These are phyloP conservation scores for Leavenworthia alabamica DNA, from an alignment of 345 rosid genomes.

Conservation along the genomic window DNA sequence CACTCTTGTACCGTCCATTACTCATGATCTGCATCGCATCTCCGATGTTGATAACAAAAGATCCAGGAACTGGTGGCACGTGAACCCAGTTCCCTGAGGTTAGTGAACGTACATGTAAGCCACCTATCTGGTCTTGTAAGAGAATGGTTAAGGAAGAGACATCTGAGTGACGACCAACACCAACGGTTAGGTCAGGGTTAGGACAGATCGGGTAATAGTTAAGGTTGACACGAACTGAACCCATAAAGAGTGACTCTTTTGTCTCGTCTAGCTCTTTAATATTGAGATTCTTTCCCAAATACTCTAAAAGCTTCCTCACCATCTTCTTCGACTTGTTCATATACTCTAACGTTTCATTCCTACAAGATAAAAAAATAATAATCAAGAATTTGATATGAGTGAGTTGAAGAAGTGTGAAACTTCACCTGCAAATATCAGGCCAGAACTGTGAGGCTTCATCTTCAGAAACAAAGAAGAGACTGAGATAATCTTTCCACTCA, in stretches of 20 bases:
- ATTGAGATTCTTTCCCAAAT: slow-evolving; percentile 35
- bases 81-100: slow-evolving; percentile 31
- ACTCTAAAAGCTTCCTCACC: slow-evolving; percentile 33
- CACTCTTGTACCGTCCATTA: slow-evolving; percentile 33
- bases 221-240: slow-evolving; percentile 34
- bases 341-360: slow-evolving; percentile 42
- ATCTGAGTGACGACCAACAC: slow-evolving; percentile 40
- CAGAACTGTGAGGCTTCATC: slow-evolving; percentile 37
- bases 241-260: slow-evolving; percentile 33
- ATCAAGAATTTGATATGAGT: not conserved
- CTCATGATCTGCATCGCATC: slow-evolving; percentile 39
- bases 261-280: slow-evolving; percentile 35
- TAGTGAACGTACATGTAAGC: slow-evolving; percentile 37
- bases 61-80: slow-evolving; percentile 30
- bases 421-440: slow-evolving; percentile 44
- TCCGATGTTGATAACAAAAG: slow-evolving; percentile 36
- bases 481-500: slow-evolving; percentile 51
- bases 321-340: slow-evolving; percentile 36
- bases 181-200: slow-evolving; percentile 41
- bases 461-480: slow-evolving; percentile 43
- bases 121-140: slow-evolving; percentile 41
- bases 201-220: slow-evolving; percentile 43
- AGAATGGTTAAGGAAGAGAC: slow-evolving; percentile 36
- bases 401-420: not conserved
- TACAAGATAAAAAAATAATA: not conserved